Evolutionary conservation across 2,329 filamentous ascomycete species (phyloP).

Genomic region (Colletotrichum gigasporum): DNA sequence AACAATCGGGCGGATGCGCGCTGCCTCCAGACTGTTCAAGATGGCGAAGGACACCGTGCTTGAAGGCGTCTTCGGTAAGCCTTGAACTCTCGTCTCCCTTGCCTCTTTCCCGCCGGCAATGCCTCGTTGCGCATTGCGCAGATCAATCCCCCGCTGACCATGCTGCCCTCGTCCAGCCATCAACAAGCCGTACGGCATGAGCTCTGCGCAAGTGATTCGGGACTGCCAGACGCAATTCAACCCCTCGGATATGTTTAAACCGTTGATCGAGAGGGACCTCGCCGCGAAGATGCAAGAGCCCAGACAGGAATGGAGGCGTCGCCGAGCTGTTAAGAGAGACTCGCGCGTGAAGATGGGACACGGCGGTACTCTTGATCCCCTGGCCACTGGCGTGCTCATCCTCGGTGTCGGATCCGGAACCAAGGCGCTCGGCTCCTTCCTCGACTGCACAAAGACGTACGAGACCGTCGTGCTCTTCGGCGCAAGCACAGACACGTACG

Average conservation of each 20-base stretch:
- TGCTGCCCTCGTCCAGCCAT: constrained; percentile 68
- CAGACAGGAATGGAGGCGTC: constrained; percentile 67
- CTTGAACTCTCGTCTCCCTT: background rate
- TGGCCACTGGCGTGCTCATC: constrained; percentile 93
- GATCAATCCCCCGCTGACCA: constrained; percentile 6
- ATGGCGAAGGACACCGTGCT: constrained; percentile 64
- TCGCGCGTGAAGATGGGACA: constrained; percentile 92
- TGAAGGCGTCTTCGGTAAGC: constrained; percentile 68
- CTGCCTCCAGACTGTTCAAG: constrained; percentile 46
- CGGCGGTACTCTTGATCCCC: constrained; percentile 92
- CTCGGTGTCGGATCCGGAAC: constrained; percentile 89
- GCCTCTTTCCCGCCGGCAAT: background rate
- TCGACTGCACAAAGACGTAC: constrained; percentile 92
- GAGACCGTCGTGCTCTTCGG: constrained; percentile 91
- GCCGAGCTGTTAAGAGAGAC: constrained; percentile 64
- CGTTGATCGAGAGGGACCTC: constrained; percentile 75
- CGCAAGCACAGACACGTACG: constrained; percentile 92
- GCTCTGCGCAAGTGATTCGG: constrained; percentile 90
- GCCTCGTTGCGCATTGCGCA: constrained; percentile 3
- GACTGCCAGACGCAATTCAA: constrained; percentile 88
- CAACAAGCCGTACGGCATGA: constrained; percentile 88
- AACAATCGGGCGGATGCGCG: constrained; percentile 42
- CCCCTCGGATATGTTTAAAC: constrained; percentile 79
- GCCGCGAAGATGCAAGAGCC: constrained; percentile 64
- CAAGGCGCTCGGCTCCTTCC: constrained; percentile 80